Evolutionary conservation across 371 early-diverging fungal species (phyloP).

Genomic region (Haplosporangium sp.): DNA sequence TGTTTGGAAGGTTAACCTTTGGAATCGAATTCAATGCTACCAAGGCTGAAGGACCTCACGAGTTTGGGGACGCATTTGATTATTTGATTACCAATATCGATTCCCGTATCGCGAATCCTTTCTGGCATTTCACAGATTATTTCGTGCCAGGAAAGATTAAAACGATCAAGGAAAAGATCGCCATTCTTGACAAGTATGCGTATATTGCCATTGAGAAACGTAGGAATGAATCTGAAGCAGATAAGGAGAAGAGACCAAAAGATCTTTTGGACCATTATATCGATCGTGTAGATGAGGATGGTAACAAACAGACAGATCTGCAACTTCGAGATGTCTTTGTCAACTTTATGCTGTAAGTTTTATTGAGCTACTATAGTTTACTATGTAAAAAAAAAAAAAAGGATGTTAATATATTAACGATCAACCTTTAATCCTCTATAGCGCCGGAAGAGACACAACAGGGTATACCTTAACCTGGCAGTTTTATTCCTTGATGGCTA

Average conservation of each 20-base stretch:
- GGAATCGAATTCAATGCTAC: slow-evolving; percentile 35
- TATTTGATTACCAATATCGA: slow-evolving; percentile 36
- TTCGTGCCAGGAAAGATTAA: slow-evolving; percentile 25
- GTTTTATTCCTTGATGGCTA: slow-evolving; percentile 39
- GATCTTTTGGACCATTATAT: slow-evolving; percentile 75
- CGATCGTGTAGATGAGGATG: slow-evolving; percentile 63
- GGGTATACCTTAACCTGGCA: slow-evolving; percentile 58
- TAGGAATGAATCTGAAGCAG: slow-evolving; percentile 55
- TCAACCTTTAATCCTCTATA: slow-evolving; percentile 10
- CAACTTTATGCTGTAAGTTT: slow-evolving; percentile 45
- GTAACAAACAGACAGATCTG: slow-evolving; percentile 59
- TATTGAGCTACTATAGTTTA: not conserved
- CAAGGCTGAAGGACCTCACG: slow-evolving; percentile 29
- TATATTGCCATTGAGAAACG: slow-evolving; percentile 58
- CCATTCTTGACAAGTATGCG: slow-evolving; percentile 62
- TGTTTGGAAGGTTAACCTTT: slow-evolving; percentile 49
- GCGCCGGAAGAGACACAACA: slow-evolving; percentile 62
- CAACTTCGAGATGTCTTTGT: slow-evolving; percentile 46
- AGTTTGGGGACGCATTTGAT: slow-evolving; percentile 52
- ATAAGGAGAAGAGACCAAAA: slow-evolving; percentile 43
- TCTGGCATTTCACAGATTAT: slow-evolving; percentile 43
- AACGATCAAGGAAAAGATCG: slow-evolving; percentile 24
- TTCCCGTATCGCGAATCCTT: slow-evolving; percentile 28
- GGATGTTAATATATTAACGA: not conserved
- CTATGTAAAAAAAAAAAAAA: not conserved